A percentile compares a stretch with the other conserved stretches of the same genome.
phyloP scores from a whole-genome alignment of 1,139 yeast species.

The Yamadazyma atmosphaerica region DNA sequence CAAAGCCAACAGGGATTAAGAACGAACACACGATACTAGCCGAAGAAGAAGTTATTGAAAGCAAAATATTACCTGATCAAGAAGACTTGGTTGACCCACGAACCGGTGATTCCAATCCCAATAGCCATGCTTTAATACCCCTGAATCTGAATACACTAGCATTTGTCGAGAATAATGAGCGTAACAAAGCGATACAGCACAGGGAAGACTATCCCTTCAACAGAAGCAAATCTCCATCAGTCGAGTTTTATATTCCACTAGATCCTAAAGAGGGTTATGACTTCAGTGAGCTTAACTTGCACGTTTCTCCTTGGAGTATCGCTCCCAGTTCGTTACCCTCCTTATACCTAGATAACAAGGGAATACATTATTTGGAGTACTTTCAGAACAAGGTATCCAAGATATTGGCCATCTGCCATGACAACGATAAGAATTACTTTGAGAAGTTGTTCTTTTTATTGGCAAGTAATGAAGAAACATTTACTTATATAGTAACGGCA shows the following conservation, averaged over 20 bases:
- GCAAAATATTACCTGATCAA: not conserved
- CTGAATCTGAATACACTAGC: not conserved
- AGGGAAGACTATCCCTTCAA: no score
- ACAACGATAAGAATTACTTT: constrained; percentile 41
- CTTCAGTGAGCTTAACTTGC: not conserved
- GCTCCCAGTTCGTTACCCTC: not conserved
- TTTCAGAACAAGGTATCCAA: constrained; percentile 20
- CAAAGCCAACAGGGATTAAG: no score
- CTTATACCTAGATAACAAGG: constrained; percentile 17
- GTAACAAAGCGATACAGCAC: not conserved
- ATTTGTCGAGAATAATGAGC: not conserved
- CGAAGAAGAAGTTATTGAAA: not conserved
- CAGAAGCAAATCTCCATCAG: not conserved
- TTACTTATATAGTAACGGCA: constrained; percentile 44
- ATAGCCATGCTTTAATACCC: not conserved
- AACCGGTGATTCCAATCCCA: not conserved
- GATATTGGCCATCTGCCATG: constrained; percentile 18
- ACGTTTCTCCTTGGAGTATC: not conserved
- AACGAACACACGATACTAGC: not conserved
- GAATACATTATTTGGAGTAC: constrained; percentile 17
- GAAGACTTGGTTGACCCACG: not conserved
- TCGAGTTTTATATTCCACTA: not conserved
- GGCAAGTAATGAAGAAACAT: constrained; percentile 40
- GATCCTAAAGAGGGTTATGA: not conserved
- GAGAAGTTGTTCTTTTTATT: constrained; percentile 39